Base-by-base conservation (phyloP, 768 basidiomycete species). In the Pleurotus platypus region DNA sequence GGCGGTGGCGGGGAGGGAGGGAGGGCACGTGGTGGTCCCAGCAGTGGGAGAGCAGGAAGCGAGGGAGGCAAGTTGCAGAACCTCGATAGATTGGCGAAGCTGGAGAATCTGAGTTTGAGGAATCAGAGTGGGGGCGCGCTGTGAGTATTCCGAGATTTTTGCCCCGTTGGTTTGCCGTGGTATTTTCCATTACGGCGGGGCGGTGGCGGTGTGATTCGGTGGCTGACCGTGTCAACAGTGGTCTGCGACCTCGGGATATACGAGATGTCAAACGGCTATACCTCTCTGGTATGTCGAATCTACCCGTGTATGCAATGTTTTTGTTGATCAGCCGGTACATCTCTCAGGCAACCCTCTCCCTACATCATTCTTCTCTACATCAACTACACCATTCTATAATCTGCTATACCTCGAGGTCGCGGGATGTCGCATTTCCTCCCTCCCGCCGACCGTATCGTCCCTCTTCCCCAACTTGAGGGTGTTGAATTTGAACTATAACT, bases 401-500 rank as follows among this genome's bases (percentile, higher is more conserved):
- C 78, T 99, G 67, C 77, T 89, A 39, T 98, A 98, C 77, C 78
- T 98, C 68, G 97, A 99, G 74, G 77, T 90, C 46, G 94, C 94
- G 15, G 90, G 73, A 40, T 98, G 97, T 69, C 83, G 90, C 60
- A 75, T 98, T 60, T 86, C 84, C 37, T 64, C 63, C 55, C 82
- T 97, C 49, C 95, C 95, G n/a, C 64, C 70, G 62, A 79, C 83
- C 42, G 75, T 97, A 62, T 79, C 80, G 54, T 67, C 66, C 46
- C 72, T 90, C 56, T 75, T 86, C 48, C 96, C 97, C 30, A 97
- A 95, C 70, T 72, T 98, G 65, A 86, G 94, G 55, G 87, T 87
- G 58, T 75, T 98, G 72, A 98, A 98, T 77, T 82, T 98, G 62
- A 96, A 98, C 78, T 96, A 97, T 78, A 98, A 98, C 71, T 98